A percentile compares a stretch with the other conserved stretches of the same genome.
Conservation (phyloP, 371 early-diverging fungal species). For the Mortierella sp. region DNA sequence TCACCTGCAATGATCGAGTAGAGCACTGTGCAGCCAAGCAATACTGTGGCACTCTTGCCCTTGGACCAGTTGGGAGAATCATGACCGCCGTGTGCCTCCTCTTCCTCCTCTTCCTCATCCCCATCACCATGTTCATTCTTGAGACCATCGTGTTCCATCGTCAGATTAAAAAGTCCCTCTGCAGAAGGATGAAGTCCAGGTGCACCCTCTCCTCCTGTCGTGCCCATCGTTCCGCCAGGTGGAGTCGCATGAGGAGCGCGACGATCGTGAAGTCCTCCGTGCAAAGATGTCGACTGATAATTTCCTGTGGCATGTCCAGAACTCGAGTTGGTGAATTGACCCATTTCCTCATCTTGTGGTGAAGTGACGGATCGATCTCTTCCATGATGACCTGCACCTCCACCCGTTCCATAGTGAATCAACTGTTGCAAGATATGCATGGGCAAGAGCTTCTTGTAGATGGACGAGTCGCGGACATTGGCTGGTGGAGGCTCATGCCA, state of each 20-base stretch:
- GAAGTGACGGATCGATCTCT: neutral
- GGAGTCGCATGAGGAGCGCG: slow-evolving; percentile 25
- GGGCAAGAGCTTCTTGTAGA: slow-evolving; percentile 50
- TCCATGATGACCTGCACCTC: neutral
- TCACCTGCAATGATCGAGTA: slow-evolving; percentile 87
- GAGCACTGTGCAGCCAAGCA: slow-evolving; percentile 85
- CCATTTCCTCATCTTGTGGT: slow-evolving; percentile 21
- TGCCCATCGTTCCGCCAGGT: slow-evolving; percentile 6
- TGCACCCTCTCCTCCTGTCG: neutral
- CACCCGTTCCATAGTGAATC: slow-evolving; percentile 39
- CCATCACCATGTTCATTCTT: slow-evolving; percentile 63
- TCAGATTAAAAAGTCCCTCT: slow-evolving; percentile 16
- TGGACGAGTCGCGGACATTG: slow-evolving; percentile 56
- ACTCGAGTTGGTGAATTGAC: slow-evolving; percentile 11
- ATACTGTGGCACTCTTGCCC: slow-evolving; percentile 77
- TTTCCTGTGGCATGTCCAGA: slow-evolving; percentile 35
- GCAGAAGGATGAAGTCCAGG: slow-evolving; percentile 19
- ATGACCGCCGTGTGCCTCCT: slow-evolving; percentile 79
- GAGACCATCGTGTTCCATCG: slow-evolving; percentile 11
- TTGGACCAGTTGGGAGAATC: slow-evolving; percentile 94
- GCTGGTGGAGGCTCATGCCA: slow-evolving; percentile 68
- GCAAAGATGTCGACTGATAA: slow-evolving; percentile 38
- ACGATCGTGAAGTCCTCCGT: slow-evolving; percentile 34
- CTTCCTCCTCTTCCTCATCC: slow-evolving; percentile 66
- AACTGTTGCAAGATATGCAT: slow-evolving; percentile 52